phyloP scores from a whole-genome alignment of 768 basidiomycete species.

The Tulasnella sp. region DNA sequence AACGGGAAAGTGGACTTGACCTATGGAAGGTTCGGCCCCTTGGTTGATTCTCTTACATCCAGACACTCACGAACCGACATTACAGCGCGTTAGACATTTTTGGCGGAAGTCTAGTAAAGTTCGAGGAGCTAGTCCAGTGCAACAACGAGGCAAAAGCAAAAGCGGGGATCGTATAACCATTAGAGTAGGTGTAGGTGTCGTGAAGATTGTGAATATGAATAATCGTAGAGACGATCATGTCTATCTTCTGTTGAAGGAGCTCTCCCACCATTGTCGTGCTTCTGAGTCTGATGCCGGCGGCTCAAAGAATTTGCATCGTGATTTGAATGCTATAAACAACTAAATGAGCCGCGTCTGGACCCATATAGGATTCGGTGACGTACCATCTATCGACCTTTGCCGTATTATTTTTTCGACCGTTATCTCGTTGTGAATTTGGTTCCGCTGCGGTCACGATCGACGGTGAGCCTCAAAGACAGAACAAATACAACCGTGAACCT shows the following conservation, averaged over 20 bases:
- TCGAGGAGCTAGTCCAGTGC: constrained; percentile 29
- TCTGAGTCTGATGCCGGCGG: constrained; percentile 35
- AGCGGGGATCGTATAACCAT: neutral
- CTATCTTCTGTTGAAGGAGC: neutral
- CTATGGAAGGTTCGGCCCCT: constrained; percentile 52
- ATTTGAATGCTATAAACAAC: constrained; percentile 61
- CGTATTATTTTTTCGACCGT: constrained; percentile 61
- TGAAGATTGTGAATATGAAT: neutral
- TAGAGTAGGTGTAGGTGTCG: neutral
- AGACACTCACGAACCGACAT: neutral
- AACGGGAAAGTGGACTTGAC: constrained; percentile 77
- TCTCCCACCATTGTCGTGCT: constrained; percentile 21
- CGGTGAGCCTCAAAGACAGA: neutral
- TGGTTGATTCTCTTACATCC: neutral
- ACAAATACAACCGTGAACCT: constrained; percentile 16
- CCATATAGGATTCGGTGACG: constrained; percentile 19
- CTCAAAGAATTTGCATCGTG: constrained; percentile 68
- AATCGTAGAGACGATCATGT: neutral
- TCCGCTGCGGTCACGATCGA: constrained; percentile 36
- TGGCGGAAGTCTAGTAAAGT: constrained; percentile 32
- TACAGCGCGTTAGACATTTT: constrained; percentile 36
- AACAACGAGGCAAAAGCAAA: neutral
- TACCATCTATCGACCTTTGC: constrained; percentile 59
- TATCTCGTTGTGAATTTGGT: constrained; percentile 65
- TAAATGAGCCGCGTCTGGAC: too few relatives aligned